These are phyloP conservation scores for Starmerella sp. DNA, from an alignment of 805 yeast species.

Conservation along the genomic window DNA sequence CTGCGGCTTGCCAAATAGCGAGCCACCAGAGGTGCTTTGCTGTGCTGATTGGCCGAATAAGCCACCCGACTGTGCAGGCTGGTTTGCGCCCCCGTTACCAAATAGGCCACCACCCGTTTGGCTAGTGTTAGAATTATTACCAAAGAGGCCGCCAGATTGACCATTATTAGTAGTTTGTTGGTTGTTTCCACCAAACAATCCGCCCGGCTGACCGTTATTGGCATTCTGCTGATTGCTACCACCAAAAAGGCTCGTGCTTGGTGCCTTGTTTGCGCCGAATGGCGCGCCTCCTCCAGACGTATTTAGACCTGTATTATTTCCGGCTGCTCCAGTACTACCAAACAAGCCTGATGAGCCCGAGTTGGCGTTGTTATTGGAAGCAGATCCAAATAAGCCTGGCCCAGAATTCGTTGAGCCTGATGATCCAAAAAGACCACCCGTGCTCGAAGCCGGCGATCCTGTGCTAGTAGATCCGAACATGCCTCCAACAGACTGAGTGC, in stretches of 20 bases:
- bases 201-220: too few species aligned
- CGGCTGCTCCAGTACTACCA: background rate
- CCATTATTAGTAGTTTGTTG: background rate
- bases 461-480: background rate
- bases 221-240: background rate
- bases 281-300: background rate
- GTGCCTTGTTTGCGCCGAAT: background rate
- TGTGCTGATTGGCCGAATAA: background rate
- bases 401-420: background rate
- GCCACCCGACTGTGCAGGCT: background rate
- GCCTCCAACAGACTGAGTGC: background rate
- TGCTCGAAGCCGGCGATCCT: background rate
- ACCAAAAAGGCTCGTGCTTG: background rate
- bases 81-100: background rate
- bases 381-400: background rate
- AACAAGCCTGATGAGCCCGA: background rate
- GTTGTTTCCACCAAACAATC: background rate
- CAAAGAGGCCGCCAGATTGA: conserved; percentile 3
- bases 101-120: background rate
- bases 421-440: background rate
- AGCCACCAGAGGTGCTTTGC: background rate
- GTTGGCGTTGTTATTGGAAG: background rate
- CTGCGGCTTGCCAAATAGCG: conserved; percentile 4
- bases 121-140: background rate
- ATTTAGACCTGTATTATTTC: background rate